Percentiles rank a stretch among this genome's conserved stretches.
These are phyloP conservation scores for Kuraishia floccosa DNA, from an alignment of 805 yeast genomes.

Conservation along the genomic window DNA sequence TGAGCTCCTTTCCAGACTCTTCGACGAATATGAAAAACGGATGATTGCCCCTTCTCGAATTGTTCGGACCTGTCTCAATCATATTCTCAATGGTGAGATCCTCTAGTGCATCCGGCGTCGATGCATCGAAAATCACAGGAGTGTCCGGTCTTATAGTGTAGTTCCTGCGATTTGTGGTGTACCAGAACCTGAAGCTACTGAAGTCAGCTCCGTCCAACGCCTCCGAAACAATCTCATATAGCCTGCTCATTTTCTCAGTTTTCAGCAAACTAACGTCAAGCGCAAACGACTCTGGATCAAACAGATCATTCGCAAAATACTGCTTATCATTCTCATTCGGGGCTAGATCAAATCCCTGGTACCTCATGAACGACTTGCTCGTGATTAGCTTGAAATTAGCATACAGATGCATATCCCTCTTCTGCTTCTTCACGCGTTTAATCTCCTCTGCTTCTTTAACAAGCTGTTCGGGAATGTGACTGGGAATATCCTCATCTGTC, in stretches of 20 bases:
- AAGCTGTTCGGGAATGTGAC: conserved; percentile 55
- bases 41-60: neutral
- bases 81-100: conserved; percentile 38
- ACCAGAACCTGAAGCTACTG: conserved; percentile 44
- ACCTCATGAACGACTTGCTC: conserved; percentile 38
- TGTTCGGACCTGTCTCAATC: conserved; percentile 32
- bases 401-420: conserved; percentile 63
- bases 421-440: conserved; percentile 35
- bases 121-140: conserved; percentile 17
- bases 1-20: conserved; percentile 34
- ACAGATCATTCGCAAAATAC: conserved; percentile 37
- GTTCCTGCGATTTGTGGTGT: conserved; percentile 57
- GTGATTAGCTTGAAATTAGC: conserved; percentile 48
- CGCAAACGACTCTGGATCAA: conserved; percentile 36
- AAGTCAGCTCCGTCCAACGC: conserved; percentile 23
- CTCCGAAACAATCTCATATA: conserved; percentile 38
- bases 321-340: conserved; percentile 40
- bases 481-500: conserved; percentile 47
- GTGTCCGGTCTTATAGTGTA: conserved; percentile 55
- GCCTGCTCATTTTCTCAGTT: conserved; percentile 36
- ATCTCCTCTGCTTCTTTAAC: conserved; percentile 50
- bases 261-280: conserved; percentile 39
- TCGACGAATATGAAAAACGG: conserved; percentile 42
- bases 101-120: neutral
- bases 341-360: conserved; percentile 67